Percentiles rank a stretch among this genome's conserved stretches.
These are phyloP conservation scores for Verticillium longisporum DNA, from an alignment of 2,329 filamentous ascomycete genomes.

Conservation along the genomic window DNA sequence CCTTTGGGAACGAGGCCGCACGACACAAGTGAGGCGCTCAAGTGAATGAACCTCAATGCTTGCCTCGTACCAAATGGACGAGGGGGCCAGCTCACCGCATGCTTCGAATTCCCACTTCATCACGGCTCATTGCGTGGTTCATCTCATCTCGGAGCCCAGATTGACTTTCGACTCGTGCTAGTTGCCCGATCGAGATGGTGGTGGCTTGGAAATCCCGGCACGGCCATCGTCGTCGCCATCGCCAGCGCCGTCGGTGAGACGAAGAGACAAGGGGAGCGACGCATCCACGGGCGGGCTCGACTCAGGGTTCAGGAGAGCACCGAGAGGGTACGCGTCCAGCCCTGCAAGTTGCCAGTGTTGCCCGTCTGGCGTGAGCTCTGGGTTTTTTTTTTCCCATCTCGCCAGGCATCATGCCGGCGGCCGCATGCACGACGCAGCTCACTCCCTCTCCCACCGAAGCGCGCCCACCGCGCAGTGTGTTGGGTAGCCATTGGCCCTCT, in stretches of 20 bases:
- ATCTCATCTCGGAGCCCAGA: background rate
- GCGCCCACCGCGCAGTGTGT: too few species aligned
- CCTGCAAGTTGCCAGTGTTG: background rate
- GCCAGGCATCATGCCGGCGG: background rate
- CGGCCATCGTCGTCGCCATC: background rate
- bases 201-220: background rate
- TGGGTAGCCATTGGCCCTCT: too few species aligned
- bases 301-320: background rate
- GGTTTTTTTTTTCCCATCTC: too few species aligned
- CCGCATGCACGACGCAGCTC: background rate
- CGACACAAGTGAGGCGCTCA: background rate
- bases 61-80: background rate
- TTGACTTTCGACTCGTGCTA: background rate
- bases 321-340: background rate
- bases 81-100: background rate
- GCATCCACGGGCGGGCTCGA: background rate
- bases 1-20: background rate
- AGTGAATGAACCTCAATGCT: background rate
- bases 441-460: too few species aligned
- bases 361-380: background rate
- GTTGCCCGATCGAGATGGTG: background rate
- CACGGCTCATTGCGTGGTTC: background rate
- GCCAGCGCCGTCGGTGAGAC: background rate
- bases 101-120: background rate
- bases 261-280: background rate